Evolutionary conservation across 2,329 filamentous ascomycete species (phyloP).

Genomic region (Teratosphaeria destructans): DNA sequence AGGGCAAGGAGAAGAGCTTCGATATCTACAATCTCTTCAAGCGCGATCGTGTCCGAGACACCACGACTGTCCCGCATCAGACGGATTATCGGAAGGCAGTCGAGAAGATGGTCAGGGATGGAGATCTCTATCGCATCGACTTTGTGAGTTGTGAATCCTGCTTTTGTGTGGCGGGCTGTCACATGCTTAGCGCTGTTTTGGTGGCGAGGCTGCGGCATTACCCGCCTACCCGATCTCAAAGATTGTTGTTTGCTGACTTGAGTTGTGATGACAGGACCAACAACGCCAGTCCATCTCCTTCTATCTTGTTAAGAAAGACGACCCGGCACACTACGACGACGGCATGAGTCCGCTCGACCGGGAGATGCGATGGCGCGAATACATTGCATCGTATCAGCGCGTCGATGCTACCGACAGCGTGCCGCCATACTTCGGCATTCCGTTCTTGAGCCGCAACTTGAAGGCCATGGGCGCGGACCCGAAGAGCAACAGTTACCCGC

Average conservation of each 20-base stretch:
- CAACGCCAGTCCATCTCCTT: slow-evolving; percentile 57
- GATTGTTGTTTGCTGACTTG: neutral
- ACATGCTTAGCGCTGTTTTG: neutral
- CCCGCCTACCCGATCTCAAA: slow-evolving; percentile 15
- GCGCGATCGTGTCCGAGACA: slow-evolving; percentile 66
- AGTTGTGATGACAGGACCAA: slow-evolving; percentile 47
- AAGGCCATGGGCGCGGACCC: slow-evolving; percentile 27
- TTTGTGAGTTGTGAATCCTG: slow-evolving; percentile 59
- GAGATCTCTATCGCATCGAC: slow-evolving; percentile 78
- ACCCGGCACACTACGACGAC: slow-evolving; percentile 61
- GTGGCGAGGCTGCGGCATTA: neutral
- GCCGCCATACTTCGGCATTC: slow-evolving; percentile 22
- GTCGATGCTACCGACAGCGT: slow-evolving; percentile 63
- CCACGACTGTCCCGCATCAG: slow-evolving; percentile 82
- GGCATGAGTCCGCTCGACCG: slow-evolving; percentile 43
- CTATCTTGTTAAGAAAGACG: slow-evolving; percentile 78
- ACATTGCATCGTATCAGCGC: slow-evolving; percentile 83
- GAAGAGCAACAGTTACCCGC: slow-evolving; percentile 8
- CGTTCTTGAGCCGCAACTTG: slow-evolving; percentile 31
- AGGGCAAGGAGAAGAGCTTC: slow-evolving; percentile 83
- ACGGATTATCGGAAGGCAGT: slow-evolving; percentile 85
- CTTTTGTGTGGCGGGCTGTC: neutral
- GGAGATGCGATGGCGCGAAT: slow-evolving; percentile 76
- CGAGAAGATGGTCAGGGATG: slow-evolving; percentile 85
- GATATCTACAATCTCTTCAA: slow-evolving; percentile 85